phyloP scores from a whole-genome alignment of 495 filamentous ascomycete genomes.

The Xylaria curta region DNA sequence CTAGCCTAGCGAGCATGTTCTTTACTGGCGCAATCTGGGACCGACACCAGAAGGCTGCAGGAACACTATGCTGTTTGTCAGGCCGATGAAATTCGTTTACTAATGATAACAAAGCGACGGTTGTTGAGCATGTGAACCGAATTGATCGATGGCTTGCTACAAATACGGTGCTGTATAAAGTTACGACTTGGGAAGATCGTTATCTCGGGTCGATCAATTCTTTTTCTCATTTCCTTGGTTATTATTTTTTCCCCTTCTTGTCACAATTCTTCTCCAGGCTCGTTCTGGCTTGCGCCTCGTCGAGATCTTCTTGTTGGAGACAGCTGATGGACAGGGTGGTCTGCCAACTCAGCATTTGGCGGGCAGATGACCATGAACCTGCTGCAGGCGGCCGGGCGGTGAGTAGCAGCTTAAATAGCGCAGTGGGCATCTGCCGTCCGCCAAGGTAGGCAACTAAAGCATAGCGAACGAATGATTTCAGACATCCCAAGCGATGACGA shows the following conservation, averaged over 20 bases:
- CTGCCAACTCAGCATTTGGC: constrained; percentile 33
- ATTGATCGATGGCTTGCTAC: constrained; percentile 12
- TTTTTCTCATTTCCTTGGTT: constrained; percentile 14
- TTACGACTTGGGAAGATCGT: neutral
- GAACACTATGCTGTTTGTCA: neutral
- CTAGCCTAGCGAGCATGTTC: neutral
- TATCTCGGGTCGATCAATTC: constrained; percentile 8
- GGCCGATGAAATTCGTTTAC: constrained; percentile 4
- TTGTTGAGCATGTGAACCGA: neutral
- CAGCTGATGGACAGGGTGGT: constrained; percentile 31
- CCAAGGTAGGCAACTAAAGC: constrained; percentile 18
- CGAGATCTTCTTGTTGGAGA: constrained; percentile 26
- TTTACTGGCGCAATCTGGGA: neutral
- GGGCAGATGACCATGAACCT: constrained; percentile 30
- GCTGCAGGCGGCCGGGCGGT: constrained; percentile 29
- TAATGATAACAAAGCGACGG: constrained; percentile 1
- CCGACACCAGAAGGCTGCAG: neutral
- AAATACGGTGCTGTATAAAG: neutral
- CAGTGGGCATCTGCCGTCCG: constrained; percentile 24
- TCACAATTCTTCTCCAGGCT: constrained; percentile 6
- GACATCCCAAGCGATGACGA: constrained; percentile 22
- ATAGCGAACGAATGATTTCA: constrained; percentile 24
- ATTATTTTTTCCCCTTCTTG: neutral
- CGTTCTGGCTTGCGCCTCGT: constrained; percentile 19
- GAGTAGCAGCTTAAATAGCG: constrained; percentile 26